These are phyloP conservation scores for Cenchrus americanus DNA, from an alignment of 176 grass and related monocot species.

Conservation along the genomic window DNA sequence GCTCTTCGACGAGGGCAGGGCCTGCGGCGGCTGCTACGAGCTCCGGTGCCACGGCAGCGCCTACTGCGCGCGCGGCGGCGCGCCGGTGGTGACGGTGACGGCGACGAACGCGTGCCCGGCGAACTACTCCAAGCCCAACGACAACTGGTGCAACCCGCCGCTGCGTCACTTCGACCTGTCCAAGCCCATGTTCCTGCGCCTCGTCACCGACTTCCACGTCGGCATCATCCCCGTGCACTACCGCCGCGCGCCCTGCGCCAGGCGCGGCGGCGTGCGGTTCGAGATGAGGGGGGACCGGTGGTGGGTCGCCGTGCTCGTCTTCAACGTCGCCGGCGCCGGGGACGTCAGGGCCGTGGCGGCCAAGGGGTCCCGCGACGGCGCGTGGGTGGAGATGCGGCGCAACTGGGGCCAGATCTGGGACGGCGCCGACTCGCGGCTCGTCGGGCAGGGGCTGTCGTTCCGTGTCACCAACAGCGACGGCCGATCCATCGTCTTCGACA, in stretches of 20 bases:
- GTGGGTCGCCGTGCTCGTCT: constrained; percentile 51
- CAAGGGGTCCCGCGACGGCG: constrained; percentile 32
- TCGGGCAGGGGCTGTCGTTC: constrained; percentile 42
- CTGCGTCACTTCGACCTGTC: constrained; percentile 41
- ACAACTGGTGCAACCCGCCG: constrained; percentile 45
- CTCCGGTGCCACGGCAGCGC: neutral
- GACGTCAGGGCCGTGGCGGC: constrained; percentile 29
- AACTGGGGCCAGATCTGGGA: constrained; percentile 50
- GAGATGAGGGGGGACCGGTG: constrained; percentile 42
- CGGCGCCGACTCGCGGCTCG: neutral
- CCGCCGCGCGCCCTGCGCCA: constrained; percentile 57
- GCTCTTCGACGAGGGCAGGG: constrained; percentile 37
- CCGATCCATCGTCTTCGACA: neutral
- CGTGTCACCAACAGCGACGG: neutral
- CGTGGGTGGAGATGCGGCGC: constrained; percentile 27
- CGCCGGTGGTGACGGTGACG: neutral
- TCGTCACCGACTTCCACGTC: constrained; percentile 51
- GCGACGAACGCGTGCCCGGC: constrained; percentile 35
- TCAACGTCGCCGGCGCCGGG: constrained; percentile 51
- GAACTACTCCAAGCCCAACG: constrained; percentile 29
- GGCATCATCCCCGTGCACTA: constrained; percentile 67
- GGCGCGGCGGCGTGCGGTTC: constrained; percentile 54
- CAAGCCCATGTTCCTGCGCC: constrained; percentile 39
- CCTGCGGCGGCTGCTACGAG: constrained; percentile 37
- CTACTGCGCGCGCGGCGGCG: neutral